phyloP scores from a whole-genome alignment of 2,329 filamentous ascomycete species.

The Hymenoscyphus infarciens region DNA sequence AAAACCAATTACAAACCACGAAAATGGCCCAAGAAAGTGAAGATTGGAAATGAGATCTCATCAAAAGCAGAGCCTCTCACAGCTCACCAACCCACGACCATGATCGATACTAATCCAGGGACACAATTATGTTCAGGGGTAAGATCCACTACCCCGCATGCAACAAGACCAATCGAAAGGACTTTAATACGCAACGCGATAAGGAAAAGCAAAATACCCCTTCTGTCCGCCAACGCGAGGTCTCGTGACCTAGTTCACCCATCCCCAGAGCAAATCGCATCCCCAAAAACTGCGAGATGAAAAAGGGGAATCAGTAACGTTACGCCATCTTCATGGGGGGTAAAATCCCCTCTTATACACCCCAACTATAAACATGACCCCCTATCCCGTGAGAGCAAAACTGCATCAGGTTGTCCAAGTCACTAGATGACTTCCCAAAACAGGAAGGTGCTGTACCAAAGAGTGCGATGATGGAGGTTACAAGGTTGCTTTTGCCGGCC shows the following conservation, averaged over 20 bases:
- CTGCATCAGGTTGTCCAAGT: background rate
- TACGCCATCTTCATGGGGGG: background rate
- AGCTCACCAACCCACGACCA: background rate
- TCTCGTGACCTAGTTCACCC: background rate
- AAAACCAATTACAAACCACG: no score
- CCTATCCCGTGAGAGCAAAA: background rate
- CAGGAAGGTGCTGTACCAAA: background rate
- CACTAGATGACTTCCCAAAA: background rate
- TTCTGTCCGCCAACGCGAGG: background rate
- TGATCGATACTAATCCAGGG: background rate
- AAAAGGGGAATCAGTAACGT: background rate
- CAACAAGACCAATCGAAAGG: background rate
- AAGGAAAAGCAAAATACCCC: background rate
- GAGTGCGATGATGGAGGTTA: background rate
- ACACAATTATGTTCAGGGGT: background rate
- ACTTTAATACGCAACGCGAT: background rate
- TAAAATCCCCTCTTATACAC: background rate
- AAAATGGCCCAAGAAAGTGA: no score
- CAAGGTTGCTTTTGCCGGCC: background rate
- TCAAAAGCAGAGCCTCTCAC: background rate
- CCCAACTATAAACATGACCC: background rate
- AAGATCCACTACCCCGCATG: background rate
- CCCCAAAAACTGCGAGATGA: background rate
- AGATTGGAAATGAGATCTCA: no score
- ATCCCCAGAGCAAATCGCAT: background rate